Conservation (phyloP, 1,284 basidiomycete species). For the Violaceomyces palustris region DNA sequence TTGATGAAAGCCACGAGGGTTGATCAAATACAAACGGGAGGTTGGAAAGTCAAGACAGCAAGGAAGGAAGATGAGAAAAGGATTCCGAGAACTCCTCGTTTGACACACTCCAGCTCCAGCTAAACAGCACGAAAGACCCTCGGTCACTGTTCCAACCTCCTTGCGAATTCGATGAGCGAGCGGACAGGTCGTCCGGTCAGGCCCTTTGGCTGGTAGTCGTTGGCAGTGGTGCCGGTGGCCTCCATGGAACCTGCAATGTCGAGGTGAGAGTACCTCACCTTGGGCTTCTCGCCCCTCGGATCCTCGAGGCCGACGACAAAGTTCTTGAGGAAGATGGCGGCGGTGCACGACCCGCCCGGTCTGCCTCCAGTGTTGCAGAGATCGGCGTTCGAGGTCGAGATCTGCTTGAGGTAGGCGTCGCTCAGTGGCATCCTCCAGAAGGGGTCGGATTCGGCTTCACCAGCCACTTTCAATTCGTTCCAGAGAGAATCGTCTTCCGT, state of each 20-base stretch:
- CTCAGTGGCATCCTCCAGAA: constrained; percentile 59
- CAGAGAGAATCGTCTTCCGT: constrained; percentile 61
- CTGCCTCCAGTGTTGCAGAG: constrained; percentile 71
- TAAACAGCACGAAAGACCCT: too few relatives aligned
- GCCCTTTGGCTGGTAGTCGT: constrained; percentile 68
- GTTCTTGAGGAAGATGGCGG: constrained; percentile 76
- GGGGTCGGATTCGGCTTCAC: constrained; percentile 61
- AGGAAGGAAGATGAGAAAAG: too few relatives aligned
- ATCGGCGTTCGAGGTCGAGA: constrained; percentile 72
- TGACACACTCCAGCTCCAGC: too few relatives aligned
- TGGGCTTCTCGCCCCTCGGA: constrained; percentile 25
- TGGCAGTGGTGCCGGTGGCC: constrained; percentile 51
- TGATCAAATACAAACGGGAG: too few relatives aligned
- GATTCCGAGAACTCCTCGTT: too few relatives aligned
- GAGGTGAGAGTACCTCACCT: constrained; percentile 41
- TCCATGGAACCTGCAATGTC: constrained; percentile 78
- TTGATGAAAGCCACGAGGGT: too few relatives aligned
- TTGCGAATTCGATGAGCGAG: constrained; percentile 56
- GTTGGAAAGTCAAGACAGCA: too few relatives aligned
- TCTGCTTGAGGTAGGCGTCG: constrained; percentile 72
- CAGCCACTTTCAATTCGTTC: constrained; percentile 67
- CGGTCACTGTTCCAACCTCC: too few relatives aligned
- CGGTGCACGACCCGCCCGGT: constrained; percentile 71
- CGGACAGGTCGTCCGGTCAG: constrained; percentile 76
- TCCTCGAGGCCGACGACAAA: constrained; percentile 58